phyloP scores from a whole-genome alignment of 1,139 yeast species.

The Blastobotrys raffinosifermentans region DNA sequence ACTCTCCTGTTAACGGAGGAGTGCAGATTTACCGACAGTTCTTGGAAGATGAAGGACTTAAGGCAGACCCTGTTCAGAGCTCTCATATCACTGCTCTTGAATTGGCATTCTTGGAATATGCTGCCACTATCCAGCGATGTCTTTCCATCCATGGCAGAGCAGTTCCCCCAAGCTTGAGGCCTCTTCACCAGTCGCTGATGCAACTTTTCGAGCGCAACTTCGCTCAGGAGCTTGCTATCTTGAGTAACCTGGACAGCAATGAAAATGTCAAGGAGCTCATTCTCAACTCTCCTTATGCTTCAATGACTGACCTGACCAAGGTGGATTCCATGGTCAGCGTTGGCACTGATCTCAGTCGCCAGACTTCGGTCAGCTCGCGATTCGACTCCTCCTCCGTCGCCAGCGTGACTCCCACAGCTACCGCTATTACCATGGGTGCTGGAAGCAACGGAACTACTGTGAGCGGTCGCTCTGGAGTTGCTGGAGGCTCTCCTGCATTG shows the following conservation, averaged over 20 bases:
- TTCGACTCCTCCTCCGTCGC: too few species aligned
- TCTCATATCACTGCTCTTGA: constrained; percentile 47
- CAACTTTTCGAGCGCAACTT: constrained; percentile 65
- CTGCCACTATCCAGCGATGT: constrained; percentile 60
- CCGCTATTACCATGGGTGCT: too few species aligned
- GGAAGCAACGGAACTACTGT: too few species aligned
- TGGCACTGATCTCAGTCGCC: too few species aligned
- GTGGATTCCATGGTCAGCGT: too few species aligned
- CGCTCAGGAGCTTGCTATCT: constrained; percentile 49
- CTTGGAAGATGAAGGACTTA: constrained; percentile 40
- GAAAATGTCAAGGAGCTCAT: constrained; percentile 3
- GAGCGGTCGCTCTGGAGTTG: too few species aligned
- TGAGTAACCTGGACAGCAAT: constrained; percentile 6
- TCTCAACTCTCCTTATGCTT: constrained; percentile 1
- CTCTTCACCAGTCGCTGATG: constrained; percentile 62
- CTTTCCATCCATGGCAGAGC: constrained; percentile 63
- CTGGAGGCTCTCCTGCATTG: too few species aligned
- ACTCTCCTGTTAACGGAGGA: constrained; percentile 91
- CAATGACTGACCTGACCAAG: neutral
- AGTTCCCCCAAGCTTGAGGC: constrained; percentile 51
- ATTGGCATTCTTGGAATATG: constrained; percentile 64
- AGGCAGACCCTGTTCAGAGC: constrained; percentile 33
- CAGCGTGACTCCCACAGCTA: too few species aligned
- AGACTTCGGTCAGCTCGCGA: too few species aligned
- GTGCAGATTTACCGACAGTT: constrained; percentile 77